Base-by-base conservation (phyloP, 371 early-diverging fungal genomes). In the Blakeslea trispora region DNA sequence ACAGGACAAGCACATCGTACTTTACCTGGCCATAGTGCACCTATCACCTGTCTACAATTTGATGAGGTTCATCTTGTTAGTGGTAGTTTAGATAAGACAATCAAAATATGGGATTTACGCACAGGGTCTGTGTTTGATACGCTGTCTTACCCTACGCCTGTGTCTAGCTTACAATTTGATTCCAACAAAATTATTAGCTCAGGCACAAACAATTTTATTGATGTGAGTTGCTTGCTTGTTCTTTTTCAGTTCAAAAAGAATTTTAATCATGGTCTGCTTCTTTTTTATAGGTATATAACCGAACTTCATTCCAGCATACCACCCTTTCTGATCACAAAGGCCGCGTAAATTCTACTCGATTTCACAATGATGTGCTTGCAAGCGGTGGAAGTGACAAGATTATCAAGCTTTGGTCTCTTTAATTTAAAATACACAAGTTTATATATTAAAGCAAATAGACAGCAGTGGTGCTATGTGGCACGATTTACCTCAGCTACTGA, bases 41-140 rank as follows among this genome's bases (percentile, higher is more conserved):
- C 89, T 0, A 81, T 93, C 50, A 88, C 91, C 8, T 81, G 82
- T 17, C 55, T 94, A 35, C 85, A 85, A 43, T 93, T 95, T 68
- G 91, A 94, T 64, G 87, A 90, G 45, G 73, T 75, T 18, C 81
- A 85, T 43, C 75, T 97, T 15, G 81, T 92, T 7, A 89, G 91
- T 17, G 93, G 92, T 5, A 85, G 91, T 56, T 59, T 81, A 45
- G 96, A 97, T 58, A 85, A 80, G 32, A 88, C 87, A 10, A 83
- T 90, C 45, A 79, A 84, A 63, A 82, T 93, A 34, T 94, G 94
- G 94, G 95, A 95, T 68, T 64, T 94, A 24, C 82, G 95, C 18
- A 85, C 85, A 18, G 88, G 88, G 22, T 79, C 81, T 6, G 77
- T 83, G 5, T 75, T 86, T 49, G 90, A 90, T 50, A 81, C 77